Evolutionary conservation across 179 eudicot species (phyloP).

Genomic region (Beta lomatogona): DNA sequence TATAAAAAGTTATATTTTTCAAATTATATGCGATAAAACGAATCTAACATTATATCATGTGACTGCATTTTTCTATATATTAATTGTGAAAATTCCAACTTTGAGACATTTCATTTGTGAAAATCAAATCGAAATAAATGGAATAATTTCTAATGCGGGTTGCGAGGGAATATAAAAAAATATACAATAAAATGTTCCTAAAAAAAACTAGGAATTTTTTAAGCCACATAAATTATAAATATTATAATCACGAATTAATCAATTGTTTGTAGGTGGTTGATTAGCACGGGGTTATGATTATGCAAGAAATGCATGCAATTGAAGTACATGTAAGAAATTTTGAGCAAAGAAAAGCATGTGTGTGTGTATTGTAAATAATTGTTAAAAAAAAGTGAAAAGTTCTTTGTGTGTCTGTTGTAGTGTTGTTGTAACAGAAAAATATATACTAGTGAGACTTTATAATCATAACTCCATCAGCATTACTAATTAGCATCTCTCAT

Average conservation of each 20-base stretch:
- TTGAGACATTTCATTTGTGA: too few relatives aligned
- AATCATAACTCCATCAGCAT: slow-evolving; percentile 4
- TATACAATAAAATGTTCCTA: too few relatives aligned
- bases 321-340: slow-evolving; percentile 13
- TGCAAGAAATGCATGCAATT: not conserved
- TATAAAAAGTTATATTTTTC: too few relatives aligned
- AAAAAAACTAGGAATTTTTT: not conserved
- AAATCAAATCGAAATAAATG: too few relatives aligned
- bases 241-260: not conserved
- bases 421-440: not conserved
- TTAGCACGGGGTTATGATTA: slow-evolving; percentile 19
- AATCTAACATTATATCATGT: too few relatives aligned
- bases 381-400: not conserved
- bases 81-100: too few relatives aligned
- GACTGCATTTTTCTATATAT: too few relatives aligned
- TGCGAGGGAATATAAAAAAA: too few relatives aligned
- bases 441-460: not conserved
- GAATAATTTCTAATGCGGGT: too few relatives aligned
- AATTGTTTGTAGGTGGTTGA: not conserved
- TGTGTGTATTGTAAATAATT: not conserved
- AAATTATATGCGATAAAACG: too few relatives aligned
- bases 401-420: not conserved
- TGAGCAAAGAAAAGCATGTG: not conserved
- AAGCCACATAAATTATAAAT: not conserved
- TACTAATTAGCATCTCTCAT: slow-evolving; percentile 2